Conservation (phyloP, 2,329 filamentous ascomycete genomes). For the Blastomyces percursus region DNA sequence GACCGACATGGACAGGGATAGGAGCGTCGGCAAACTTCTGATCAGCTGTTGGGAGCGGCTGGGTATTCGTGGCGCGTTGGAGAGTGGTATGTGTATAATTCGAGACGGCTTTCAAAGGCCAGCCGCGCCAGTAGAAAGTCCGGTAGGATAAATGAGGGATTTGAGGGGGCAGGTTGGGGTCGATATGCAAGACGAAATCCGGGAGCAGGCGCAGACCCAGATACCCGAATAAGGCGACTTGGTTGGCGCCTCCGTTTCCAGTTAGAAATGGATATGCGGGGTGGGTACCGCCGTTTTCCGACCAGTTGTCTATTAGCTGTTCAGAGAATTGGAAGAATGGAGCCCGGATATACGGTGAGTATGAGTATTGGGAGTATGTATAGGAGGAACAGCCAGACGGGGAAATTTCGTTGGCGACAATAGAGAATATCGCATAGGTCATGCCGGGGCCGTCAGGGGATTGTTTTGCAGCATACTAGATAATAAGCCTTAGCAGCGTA, state of each 20-base stretch:
- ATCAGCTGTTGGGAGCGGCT: conserved; percentile 43
- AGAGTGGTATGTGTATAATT: conserved; percentile 57
- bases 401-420: conserved; percentile 54
- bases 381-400: conserved; percentile 57
- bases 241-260: conserved; percentile 57
- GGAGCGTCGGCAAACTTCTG: conserved; percentile 40
- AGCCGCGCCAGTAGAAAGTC: conserved; percentile 56
- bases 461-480: conserved; percentile 54
- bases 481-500: not conserved
- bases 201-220: conserved; percentile 52
- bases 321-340: conserved; percentile 64
- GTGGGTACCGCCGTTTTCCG: conserved; percentile 53
- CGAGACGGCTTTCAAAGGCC: conserved; percentile 49
- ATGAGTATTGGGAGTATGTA: conserved; percentile 55
- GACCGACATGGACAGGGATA: conserved; percentile 50
- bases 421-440: conserved; percentile 60
- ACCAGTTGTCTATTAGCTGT: conserved; percentile 51
- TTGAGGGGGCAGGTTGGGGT: conserved; percentile 56
- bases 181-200: conserved; percentile 48
- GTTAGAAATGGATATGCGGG: conserved; percentile 62
- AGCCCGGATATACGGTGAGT: conserved; percentile 52
- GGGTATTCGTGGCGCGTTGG: conserved; percentile 38
- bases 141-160: conserved; percentile 50
- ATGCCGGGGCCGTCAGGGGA: conserved; percentile 58
- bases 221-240: conserved; percentile 57